Evolutionary conservation across 352 stramenopile genomes (phyloP), one percentile per base, ranked within the genome.

Genomic region (Pythium dissimile): DNA sequence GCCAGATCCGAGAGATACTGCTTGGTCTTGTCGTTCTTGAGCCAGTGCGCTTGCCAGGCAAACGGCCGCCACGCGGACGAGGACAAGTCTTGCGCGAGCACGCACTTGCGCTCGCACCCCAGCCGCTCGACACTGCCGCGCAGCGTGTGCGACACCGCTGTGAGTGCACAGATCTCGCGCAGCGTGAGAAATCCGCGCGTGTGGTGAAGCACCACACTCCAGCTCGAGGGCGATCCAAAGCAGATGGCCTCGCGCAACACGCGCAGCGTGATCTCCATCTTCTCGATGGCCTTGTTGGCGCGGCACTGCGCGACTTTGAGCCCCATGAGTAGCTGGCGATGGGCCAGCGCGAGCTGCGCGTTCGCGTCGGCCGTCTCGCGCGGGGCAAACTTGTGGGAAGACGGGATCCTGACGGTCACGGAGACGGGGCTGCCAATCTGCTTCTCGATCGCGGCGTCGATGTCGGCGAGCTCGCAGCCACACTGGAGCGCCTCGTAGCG

Each of bases 281-380:
- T 77, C 45, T 86, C 74, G 16, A 81, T 48, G 13, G 72, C 72
- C 11, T 73, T 72, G 18, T 84, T 77, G 5, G 77, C 57, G 2
- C 82, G 77, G 31, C 66, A 77, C 56, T 92, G 77, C 3, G 79
- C 73, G 44, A 78, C 71, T 31, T 87, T 87, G 30, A 89, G 71
- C 7, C 67, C 80, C 79, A 92, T 88, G 12, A 75, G 64, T 12
- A 92, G 71, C 54, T 89, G 79, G 7, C 82, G 71, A 34, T 92
- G 65, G 16, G 82, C 82, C 11, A 88, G 55, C 4, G 51, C 57
- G 32, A 92, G 72, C 46, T 92, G 82, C 0, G 84, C 81, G 11
- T 76, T 76, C 5, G 75, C 76, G 59, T 92, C 79, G 15, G 86
- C 64, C 3, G 73, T 84, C 8, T 73, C 77, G n/a, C 78, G 62